Conservation (phyloP, 176 grass and related monocot species). For the bread wheat (Triticum aestivum) region IWGSC_CS_RefSeq_v2.1 NC_057803.1:517004322-517004821, state of each 20-base stretch:
- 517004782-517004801: slow-evolving; percentile 19
- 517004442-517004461: slow-evolving; percentile 12
- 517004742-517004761: slow-evolving; percentile 23
- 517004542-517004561: background rate
- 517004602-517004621: background rate
- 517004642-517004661: slow-evolving; percentile 11
- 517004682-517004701: slow-evolving; percentile 30
- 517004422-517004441: slow-evolving; percentile 17
- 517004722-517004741: slow-evolving; percentile 21
- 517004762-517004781: slow-evolving; percentile 5
- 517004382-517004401: slow-evolving; percentile 25
- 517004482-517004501: slow-evolving; percentile 40
- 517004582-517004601: background rate
- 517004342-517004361: slow-evolving; percentile 26
- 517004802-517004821: slow-evolving; percentile 54
- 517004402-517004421: slow-evolving; percentile 18
- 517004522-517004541: slow-evolving; percentile 4
- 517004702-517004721: slow-evolving; percentile 16
- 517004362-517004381: slow-evolving; percentile 33
- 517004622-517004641: background rate
- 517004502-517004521: background rate
- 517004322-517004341: slow-evolving; percentile 14
- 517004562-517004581: background rate
- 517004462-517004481: slow-evolving; percentile 35
- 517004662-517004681: background rate